These are phyloP conservation scores for Spergularia marina DNA, from an alignment of 148 eudicot genomes.

Conservation along the genomic window DNA sequence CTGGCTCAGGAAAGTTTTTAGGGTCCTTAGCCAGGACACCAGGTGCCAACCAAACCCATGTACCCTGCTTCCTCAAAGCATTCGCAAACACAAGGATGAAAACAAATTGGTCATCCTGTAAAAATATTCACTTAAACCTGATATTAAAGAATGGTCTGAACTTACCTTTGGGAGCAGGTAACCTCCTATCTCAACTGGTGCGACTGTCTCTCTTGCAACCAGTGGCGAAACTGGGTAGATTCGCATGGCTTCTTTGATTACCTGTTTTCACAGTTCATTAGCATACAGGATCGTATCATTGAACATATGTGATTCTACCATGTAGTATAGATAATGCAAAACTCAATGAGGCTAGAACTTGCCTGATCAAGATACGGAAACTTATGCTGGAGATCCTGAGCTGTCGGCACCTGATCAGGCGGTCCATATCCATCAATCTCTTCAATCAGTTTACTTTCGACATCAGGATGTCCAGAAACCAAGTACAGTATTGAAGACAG, in stretches of 20 bases:
- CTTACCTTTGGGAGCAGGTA: constrained; percentile 75
- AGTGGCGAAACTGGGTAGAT: constrained; percentile 79
- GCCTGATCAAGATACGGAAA: constrained; percentile 90
- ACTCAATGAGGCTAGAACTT: constrained; percentile 15
- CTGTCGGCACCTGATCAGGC: constrained; percentile 50
- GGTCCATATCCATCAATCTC: constrained; percentile 81
- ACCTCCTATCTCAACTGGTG: constrained; percentile 77
- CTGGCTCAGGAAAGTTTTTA: constrained; percentile 75
- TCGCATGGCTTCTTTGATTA: constrained; percentile 92
- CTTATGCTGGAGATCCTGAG: constrained; percentile 70
- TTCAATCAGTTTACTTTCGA: constrained; percentile 65
- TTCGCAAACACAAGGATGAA: background rate
- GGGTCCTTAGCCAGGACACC: constrained; percentile 92
- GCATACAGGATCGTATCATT: background rate
- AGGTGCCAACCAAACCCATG: constrained; percentile 95
- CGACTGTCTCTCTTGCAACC: constrained; percentile 76
- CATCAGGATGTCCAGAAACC: constrained; percentile 67
- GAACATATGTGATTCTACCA: background rate
- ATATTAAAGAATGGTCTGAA: background rate
- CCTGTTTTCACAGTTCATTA: constrained; percentile 37
- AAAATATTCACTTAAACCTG: background rate
- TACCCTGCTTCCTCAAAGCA: constrained; percentile 49
- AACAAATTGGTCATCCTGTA: background rate
- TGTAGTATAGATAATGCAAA: too few species aligned
- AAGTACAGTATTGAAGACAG: constrained; percentile 66